Percentiles rank a stretch among this genome's conserved stretches.
Conservation (phyloP, 139 green algal species). For the Deuterostichococcus epilithicus region DNA sequence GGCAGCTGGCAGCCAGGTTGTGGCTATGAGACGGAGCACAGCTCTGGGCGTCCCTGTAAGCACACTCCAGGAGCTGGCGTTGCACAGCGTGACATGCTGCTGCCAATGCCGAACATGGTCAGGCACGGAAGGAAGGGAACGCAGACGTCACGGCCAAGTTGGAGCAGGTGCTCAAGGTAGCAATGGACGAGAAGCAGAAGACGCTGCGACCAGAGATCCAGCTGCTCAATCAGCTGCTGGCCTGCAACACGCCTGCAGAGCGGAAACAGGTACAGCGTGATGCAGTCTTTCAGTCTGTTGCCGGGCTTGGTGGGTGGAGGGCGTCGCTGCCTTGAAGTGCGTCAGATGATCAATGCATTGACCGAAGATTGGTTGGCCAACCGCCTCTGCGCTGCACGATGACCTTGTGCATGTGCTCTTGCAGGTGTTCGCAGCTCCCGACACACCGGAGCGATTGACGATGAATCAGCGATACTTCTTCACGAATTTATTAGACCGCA, state of each 20-base stretch:
- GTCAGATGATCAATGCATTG: too few species aligned
- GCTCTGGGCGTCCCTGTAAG: too few species aligned
- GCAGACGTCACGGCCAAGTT: slow-evolving; percentile 35
- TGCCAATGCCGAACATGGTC: too few species aligned
- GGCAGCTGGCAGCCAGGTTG: too few species aligned
- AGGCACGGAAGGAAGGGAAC: slow-evolving; percentile 50
- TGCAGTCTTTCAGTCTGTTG: too few species aligned
- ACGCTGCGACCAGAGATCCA: slow-evolving; percentile 63
- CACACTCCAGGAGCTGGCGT: too few species aligned
- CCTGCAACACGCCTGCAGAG: not conserved
- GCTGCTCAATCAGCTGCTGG: slow-evolving; percentile 34
- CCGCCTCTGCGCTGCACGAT: too few species aligned
- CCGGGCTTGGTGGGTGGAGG: too few species aligned
- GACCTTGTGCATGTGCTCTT: not conserved
- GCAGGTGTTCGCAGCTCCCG: not conserved
- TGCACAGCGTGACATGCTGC: too few species aligned
- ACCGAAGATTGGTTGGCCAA: too few species aligned
- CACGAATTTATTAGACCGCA: not conserved
- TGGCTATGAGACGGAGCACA: too few species aligned
- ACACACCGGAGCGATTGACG: not conserved
- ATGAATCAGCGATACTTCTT: not conserved
- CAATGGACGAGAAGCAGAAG: slow-evolving; percentile 57
- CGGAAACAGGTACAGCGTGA: not conserved
- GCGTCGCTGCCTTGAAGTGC: too few species aligned
- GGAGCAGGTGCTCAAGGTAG: slow-evolving; percentile 33